phyloP scores from a whole-genome alignment of 768 basidiomycete genomes.

The Psilocybe cyanescens region DNA sequence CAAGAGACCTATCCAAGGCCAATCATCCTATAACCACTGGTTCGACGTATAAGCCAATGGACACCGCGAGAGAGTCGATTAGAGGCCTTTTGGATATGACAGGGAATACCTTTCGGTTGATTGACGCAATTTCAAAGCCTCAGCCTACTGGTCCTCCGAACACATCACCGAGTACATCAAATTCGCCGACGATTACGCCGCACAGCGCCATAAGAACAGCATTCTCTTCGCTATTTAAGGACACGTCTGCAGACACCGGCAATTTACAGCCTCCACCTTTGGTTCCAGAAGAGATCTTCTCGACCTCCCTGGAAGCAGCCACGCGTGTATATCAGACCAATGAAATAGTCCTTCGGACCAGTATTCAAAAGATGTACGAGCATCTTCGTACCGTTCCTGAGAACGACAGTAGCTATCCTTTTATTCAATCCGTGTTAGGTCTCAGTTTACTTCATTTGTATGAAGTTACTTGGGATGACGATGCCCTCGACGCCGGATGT shows the following conservation, averaged over 20 bases:
- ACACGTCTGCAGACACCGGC: too few relatives aligned
- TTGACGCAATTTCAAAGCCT: too few relatives aligned
- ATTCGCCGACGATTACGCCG: too few relatives aligned
- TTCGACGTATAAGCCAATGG: background rate
- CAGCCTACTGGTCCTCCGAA: too few relatives aligned
- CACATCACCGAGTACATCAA: too few relatives aligned
- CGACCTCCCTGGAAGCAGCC: background rate
- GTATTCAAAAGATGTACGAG: background rate
- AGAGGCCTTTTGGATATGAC: too few relatives aligned
- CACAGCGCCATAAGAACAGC: too few relatives aligned
- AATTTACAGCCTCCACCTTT: too few relatives aligned
- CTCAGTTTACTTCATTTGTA: background rate
- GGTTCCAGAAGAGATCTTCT: too few relatives aligned
- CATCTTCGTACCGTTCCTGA: background rate
- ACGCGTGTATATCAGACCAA: background rate
- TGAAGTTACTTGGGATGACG: slow-evolving; percentile 3
- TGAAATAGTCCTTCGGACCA: background rate
- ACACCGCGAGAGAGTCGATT: background rate
- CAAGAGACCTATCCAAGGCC: background rate
- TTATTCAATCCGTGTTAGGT: background rate
- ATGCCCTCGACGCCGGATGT: background rate
- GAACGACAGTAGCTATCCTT: background rate
- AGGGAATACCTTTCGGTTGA: too few relatives aligned
- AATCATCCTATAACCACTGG: background rate
- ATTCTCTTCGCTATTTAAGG: too few relatives aligned